phyloP scores from a whole-genome alignment of 495 filamentous ascomycete species.

The Penicillium nucicola region DNA sequence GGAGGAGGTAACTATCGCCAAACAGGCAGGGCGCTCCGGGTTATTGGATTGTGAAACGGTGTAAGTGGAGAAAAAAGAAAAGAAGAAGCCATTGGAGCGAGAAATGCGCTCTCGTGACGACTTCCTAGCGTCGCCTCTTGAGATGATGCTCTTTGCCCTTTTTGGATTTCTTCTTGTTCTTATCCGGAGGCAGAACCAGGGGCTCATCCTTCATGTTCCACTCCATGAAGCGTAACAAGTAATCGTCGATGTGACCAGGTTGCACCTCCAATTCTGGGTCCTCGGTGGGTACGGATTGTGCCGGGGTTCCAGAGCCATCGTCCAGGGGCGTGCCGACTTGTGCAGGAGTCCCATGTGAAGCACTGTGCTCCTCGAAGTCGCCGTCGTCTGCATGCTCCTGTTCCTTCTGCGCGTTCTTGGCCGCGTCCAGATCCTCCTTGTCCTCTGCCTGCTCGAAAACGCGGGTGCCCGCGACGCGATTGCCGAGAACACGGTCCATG shows the following conservation, averaged over 20 bases:
- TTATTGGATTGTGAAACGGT: background rate
- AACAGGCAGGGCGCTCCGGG: too few species aligned
- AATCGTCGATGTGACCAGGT: constrained; percentile 72
- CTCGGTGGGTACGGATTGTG: constrained; percentile 23
- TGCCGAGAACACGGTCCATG: constrained; percentile 81
- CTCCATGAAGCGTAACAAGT: constrained; percentile 76
- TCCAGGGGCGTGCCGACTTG: constrained; percentile 31
- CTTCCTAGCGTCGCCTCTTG: constrained; percentile 35
- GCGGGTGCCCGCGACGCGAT: constrained; percentile 48
- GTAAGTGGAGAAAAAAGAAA: background rate
- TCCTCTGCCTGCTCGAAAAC: constrained; percentile 90
- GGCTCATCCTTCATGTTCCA: constrained; percentile 74
- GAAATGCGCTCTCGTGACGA: background rate
- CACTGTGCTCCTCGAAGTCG: constrained; percentile 79
- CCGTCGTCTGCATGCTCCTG: constrained; percentile 80
- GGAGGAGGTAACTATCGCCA: background rate
- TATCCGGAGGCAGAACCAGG: constrained; percentile 74
- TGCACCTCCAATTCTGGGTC: constrained; percentile 32
- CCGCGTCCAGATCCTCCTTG: constrained; percentile 83
- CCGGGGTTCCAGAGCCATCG: constrained; percentile 13
- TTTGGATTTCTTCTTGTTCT: constrained; percentile 72
- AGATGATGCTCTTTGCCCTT: constrained; percentile 68
- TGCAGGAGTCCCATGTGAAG: constrained; percentile 39
- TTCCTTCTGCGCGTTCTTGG: constrained; percentile 83
- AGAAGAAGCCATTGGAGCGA: background rate